Base-by-base conservation (phyloP, 768 basidiomycete species). In the Mycena rebaudengoi region DNA sequence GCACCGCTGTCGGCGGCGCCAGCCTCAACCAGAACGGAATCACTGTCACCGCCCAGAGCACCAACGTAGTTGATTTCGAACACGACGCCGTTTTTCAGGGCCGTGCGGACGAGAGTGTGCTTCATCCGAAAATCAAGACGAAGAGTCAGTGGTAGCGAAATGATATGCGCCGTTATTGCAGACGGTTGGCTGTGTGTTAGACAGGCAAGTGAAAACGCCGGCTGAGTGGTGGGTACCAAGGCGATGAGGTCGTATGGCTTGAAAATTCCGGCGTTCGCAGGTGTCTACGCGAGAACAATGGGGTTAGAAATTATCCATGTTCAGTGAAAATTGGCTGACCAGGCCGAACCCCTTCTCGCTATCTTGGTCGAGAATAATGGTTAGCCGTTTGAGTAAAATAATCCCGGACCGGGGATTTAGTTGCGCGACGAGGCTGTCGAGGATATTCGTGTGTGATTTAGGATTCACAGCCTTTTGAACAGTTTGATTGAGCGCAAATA, bases 281-380 rank as follows among this genome's bases (percentile, higher is more conserved):
- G 89, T 7, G 88, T 90, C 94, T 95, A 37, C n/a, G n/a, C n/a
- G n/a, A n/a, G n/a, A 49, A 37, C 3, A 37, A 35, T 55, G 11
- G 20, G n/a, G n/a, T n/a, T n/a, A n/a, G n/a, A n/a, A n/a, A n/a
- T n/a, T n/a, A n/a, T n/a, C n/a, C n/a, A n/a, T n/a, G n/a, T n/a
- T n/a, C n/a, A n/a, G n/a, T n/a, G 46, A 30, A 39, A 33, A 18
- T 20, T 21, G 7, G 77, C 83, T 66, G 59, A 95, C 92, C 73
- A 95, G 73, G 29, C 93, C 92, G 69, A 92, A 91, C 1, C 94
- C 91, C 73, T 93, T 94, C 73, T 95, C 92, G 70, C 94, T 94
- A 40, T 90, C 91, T 69, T 93, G 88, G 64, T 94, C 90, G 10
- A 95, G 82, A 12, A 91, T 80, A 50, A 96, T 89, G n/a, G 88